Percentiles rank a stretch among this genome's conserved stretches.
phyloP scores from a whole-genome alignment of 176 grass and related monocot genomes.

The Ensete ventricosum region DNA sequence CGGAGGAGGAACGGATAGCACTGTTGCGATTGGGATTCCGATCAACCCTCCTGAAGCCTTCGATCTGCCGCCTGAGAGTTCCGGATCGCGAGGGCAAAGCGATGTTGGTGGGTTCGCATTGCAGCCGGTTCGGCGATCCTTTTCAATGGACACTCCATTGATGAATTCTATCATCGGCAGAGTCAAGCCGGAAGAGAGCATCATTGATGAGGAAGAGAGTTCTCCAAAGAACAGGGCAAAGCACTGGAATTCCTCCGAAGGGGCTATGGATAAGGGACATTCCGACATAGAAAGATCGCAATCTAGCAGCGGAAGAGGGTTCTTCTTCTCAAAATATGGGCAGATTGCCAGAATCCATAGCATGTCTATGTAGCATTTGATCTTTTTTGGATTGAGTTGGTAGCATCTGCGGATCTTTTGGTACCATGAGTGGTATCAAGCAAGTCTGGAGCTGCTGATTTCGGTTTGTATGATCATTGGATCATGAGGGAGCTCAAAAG shows the following conservation, averaged over 20 bases:
- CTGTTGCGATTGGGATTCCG: not conserved
- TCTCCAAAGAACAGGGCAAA: not conserved
- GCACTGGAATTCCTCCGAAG: conserved; percentile 18
- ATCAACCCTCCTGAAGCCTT: conserved; percentile 1
- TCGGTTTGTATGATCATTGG: not conserved
- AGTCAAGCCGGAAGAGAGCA: conserved; percentile 7
- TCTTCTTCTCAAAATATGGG: conserved; percentile 47
- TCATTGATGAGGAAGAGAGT: conserved; percentile 26
- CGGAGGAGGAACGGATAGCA: not conserved
- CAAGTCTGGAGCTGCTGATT: not conserved
- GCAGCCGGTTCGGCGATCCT: conserved; percentile 39
- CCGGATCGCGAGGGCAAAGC: not conserved
- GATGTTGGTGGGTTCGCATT: not conserved
- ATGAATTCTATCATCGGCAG: not conserved
- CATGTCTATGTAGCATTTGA: conserved; percentile 32
- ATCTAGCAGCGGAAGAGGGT: conserved; percentile 24
- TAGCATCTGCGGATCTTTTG: not conserved
- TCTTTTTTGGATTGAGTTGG: conserved; percentile 1
- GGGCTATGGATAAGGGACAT: not conserved
- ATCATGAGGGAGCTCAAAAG: not conserved
- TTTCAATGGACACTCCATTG: conserved; percentile 43
- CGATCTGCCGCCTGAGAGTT: conserved; percentile 7
- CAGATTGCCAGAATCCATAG: conserved; percentile 40
- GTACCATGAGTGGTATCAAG: not conserved
- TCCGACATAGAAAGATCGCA: conserved; percentile 23